Evolutionary conservation across 306 rosid species (phyloP).

Genomic region (Vachellia pachyceras): DNA sequence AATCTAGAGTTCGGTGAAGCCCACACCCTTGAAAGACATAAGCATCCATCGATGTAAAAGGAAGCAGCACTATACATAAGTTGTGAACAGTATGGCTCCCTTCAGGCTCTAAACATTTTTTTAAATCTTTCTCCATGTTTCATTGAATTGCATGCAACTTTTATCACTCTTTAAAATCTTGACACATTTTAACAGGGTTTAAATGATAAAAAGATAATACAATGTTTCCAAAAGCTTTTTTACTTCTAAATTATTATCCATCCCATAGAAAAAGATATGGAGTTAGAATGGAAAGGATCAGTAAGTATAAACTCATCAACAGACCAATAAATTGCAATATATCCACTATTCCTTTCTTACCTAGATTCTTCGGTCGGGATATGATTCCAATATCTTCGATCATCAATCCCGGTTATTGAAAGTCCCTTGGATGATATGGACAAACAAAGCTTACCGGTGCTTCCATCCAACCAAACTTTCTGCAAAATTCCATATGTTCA

Average conservation of each 20-base stretch:
- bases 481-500: constrained; percentile 40
- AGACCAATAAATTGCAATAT: constrained; percentile 4
- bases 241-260: no score
- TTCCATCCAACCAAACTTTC: constrained; percentile 90
- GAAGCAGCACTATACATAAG: background rate
- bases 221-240: background rate
- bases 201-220: background rate
- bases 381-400: constrained; percentile 75
- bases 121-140: background rate
- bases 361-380: constrained; percentile 75
- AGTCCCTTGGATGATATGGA: constrained; percentile 76
- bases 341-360: constrained; percentile 45
- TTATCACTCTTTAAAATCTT: background rate
- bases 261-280: background rate
- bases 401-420: constrained; percentile 86
- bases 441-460: constrained; percentile 74
- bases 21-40: background rate
- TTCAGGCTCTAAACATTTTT: background rate
- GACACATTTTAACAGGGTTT: background rate
- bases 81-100: background rate
- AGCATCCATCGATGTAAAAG: background rate
- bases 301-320: background rate
- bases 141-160: background rate
- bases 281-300: background rate
- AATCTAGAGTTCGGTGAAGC: background rate